Conservation (phyloP, 306 rosid species). For the Acmispon strigosus region DNA sequence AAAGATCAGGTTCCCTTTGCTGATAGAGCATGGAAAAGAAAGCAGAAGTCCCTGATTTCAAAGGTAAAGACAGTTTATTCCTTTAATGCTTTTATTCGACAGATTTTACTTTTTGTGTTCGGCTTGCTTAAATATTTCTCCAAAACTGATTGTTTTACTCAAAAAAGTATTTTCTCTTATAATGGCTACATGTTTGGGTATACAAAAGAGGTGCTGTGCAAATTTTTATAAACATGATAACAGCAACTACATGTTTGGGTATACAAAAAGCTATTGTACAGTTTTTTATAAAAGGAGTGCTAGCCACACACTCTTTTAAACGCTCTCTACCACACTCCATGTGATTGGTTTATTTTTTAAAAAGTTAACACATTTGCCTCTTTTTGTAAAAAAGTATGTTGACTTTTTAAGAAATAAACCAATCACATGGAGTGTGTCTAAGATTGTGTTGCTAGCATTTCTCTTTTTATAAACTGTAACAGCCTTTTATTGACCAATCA, state of each 20-base stretch:
- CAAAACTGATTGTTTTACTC: background rate
- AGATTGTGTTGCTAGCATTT: too few species aligned
- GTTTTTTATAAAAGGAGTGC: too few species aligned
- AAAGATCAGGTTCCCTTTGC: conserved; percentile 38
- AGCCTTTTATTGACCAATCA: background rate
- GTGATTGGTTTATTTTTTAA: too few species aligned
- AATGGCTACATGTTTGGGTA: background rate
- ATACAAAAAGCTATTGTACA: background rate
- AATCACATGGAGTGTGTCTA: too few species aligned
- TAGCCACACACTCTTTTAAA: too few species aligned
- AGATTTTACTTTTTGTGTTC: background rate
- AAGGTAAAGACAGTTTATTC: conserved; percentile 32
- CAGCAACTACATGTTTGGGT: background rate
- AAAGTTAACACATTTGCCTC: too few species aligned
- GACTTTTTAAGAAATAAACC: too few species aligned
- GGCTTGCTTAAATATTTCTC: background rate
- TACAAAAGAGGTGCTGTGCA: background rate
- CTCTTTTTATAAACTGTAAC: too few species aligned
- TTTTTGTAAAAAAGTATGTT: too few species aligned
- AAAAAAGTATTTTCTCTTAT: background rate
- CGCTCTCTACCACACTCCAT: too few species aligned
- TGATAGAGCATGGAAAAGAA: conserved; percentile 48
- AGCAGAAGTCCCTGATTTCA: conserved; percentile 41
- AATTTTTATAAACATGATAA: background rate
- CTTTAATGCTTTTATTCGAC: background rate